Conservation (phyloP, 805 yeast genomes). For the Metschnikowia similis region DNA sequence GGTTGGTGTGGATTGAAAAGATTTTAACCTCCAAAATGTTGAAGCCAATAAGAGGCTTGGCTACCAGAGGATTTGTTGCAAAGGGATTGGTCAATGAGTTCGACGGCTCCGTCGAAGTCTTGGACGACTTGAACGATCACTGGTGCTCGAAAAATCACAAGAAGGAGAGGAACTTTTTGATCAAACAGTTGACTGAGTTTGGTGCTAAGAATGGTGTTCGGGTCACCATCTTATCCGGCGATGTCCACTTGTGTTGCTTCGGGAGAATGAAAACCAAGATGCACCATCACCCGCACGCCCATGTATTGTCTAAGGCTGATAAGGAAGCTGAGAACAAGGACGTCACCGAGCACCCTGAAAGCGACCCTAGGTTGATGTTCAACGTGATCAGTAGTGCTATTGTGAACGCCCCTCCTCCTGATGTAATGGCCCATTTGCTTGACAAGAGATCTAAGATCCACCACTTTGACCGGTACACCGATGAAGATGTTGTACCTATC, state of each 20-base stretch:
- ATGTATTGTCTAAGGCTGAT: constrained; percentile 25
- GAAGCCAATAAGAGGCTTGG: constrained; percentile 56
- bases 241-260: constrained; percentile 84
- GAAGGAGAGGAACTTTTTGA: constrained; percentile 69
- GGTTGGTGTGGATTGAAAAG: constrained; percentile 86
- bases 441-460: constrained; percentile 67
- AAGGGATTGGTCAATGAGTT: constrained; percentile 83
- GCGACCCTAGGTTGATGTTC: constrained; percentile 72
- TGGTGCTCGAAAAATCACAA: constrained; percentile 94
- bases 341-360: constrained; percentile 48
- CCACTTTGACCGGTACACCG: constrained; percentile 58
- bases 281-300: constrained; percentile 40
- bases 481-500: constrained; percentile 77
- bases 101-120: constrained; percentile 85
- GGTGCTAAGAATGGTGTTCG: constrained; percentile 64
- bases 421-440: constrained; percentile 72
- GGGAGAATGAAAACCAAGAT: constrained; percentile 67
- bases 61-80: constrained; percentile 56
- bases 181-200: constrained; percentile 58
- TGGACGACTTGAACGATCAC: constrained; percentile 93
- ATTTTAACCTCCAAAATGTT: constrained; percentile 57
- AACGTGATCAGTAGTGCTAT: constrained; percentile 89
- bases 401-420: constrained; percentile 89
- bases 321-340: constrained; percentile 36
- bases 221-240: constrained; percentile 85